These are phyloP conservation scores for Lentinula raphanica DNA, from an alignment of 768 basidiomycete species.

Conservation along the genomic window DNA sequence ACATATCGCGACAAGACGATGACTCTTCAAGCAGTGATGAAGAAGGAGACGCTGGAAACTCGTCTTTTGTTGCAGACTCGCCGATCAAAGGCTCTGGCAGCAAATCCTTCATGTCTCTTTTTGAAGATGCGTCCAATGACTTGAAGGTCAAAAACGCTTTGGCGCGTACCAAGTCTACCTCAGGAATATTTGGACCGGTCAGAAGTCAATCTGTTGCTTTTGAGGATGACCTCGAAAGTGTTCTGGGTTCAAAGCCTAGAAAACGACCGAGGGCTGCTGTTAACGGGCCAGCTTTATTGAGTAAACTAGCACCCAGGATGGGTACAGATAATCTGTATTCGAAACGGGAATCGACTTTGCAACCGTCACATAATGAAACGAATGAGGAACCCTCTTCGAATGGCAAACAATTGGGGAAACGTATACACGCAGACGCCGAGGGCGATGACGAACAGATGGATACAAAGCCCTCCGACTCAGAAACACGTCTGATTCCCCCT, in stretches of 20 bases:
- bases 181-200: conserved; percentile 11
- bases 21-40: conserved; percentile 29
- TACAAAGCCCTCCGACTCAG: conserved; percentile 9
- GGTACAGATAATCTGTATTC: conserved; percentile 11
- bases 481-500: conserved; percentile 50
- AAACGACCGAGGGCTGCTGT: conserved; percentile 7
- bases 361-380: neutral
- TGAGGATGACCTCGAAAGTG: conserved; percentile 8
- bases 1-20: conserved; percentile 26
- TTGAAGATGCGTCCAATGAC: conserved; percentile 39
- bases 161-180: conserved; percentile 3
- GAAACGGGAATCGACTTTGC: neutral
- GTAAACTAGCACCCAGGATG: conserved; percentile 5
- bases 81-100: conserved; percentile 58
- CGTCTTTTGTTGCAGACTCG: conserved; percentile 63
- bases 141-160: conserved; percentile 3
- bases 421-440: conserved; percentile 30
- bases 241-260: neutral
- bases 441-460: conserved; percentile 13
- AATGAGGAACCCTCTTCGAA: conserved; percentile 1
- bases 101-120: conserved; percentile 63
- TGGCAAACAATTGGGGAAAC: conserved; percentile 36
- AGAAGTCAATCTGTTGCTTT: neutral
- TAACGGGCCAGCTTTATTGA: conserved; percentile 6
- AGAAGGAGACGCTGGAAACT: conserved; percentile 25